phyloP scores from a whole-genome alignment of 1,284 basidiomycete species.

The Ceratorhiza oryzae-sativae region DNA sequence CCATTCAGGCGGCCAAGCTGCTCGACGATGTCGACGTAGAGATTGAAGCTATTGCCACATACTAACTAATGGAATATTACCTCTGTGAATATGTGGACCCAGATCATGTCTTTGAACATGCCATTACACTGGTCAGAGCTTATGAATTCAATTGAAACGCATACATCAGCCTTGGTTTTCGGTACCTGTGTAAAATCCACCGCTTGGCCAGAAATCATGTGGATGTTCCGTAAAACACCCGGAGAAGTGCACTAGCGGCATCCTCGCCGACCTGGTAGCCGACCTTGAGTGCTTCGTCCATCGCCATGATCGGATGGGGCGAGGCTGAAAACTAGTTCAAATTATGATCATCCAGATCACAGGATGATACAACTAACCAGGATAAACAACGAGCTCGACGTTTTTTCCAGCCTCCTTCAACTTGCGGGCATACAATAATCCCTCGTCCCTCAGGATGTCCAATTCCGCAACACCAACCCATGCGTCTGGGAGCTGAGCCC shows the following conservation, averaged over 20 bases:
- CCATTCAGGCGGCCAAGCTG: constrained; percentile 78
- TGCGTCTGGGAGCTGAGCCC: constrained; percentile 59
- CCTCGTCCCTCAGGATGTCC: constrained; percentile 73
- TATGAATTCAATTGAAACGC: too few species aligned
- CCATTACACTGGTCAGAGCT: too few species aligned
- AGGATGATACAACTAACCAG: constrained; percentile 19
- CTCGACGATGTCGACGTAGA: constrained; percentile 81
- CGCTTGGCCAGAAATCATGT: not conserved
- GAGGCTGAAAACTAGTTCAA: too few species aligned
- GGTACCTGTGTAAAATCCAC: too few species aligned
- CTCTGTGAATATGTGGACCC: too few species aligned
- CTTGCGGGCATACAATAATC: constrained; percentile 68
- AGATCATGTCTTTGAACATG: too few species aligned
- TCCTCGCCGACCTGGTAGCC: constrained; percentile 35
- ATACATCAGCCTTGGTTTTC: too few species aligned
- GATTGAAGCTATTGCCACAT: constrained; percentile 71
- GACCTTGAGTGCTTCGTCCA: constrained; percentile 17
- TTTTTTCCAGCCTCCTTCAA: constrained; percentile 62
- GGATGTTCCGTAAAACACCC: constrained; percentile 5
- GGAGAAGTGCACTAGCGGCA: not conserved
- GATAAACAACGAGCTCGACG: constrained; percentile 63
- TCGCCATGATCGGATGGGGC: constrained; percentile 34
- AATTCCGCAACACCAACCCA: constrained; percentile 71
- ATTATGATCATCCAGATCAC: too few species aligned
- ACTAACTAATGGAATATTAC: not conserved